These are phyloP conservation scores for Hypsizygus marmoreus DNA, from an alignment of 768 basidiomycete genomes.

Conservation along the genomic window DNA sequence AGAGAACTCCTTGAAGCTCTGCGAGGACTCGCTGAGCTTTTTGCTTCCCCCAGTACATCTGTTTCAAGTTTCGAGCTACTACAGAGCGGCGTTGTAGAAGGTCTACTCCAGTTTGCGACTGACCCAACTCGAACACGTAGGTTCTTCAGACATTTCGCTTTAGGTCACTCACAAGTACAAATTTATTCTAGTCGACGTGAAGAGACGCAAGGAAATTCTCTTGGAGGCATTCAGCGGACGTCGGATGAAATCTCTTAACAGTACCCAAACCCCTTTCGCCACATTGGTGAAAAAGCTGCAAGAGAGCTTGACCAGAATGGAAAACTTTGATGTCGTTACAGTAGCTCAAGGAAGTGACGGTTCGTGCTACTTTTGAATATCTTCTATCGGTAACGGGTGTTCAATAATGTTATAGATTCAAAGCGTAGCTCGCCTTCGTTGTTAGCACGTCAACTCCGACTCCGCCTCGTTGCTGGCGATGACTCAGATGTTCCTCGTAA, in stretches of 20 bases:
- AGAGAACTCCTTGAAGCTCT: constrained; percentile 62
- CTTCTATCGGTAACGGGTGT: constrained; percentile 3
- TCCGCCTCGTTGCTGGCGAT: constrained; percentile 87
- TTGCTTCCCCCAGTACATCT: constrained; percentile 72
- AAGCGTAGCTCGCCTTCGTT: constrained; percentile 89
- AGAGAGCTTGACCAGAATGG: constrained; percentile 93
- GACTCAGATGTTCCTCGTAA: constrained; percentile 86
- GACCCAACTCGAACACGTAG: constrained; percentile 61
- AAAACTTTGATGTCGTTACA: constrained; percentile 92
- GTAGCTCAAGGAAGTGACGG: constrained; percentile 83
- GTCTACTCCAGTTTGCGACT: constrained; percentile 79
- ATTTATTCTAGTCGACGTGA: constrained; percentile 52
- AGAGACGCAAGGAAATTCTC: constrained; percentile 74
- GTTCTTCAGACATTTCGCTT: constrained; percentile 21
- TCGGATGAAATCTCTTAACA: constrained; percentile 42
- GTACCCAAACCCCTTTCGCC: constrained; percentile 61
- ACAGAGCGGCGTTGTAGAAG: constrained; percentile 91
- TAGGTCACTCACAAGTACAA: constrained; percentile 2
- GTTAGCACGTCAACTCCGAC: constrained; percentile 88
- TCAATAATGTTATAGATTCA: constrained; percentile 55
- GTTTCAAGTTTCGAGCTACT: constrained; percentile 96
- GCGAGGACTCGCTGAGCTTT: constrained; percentile 76
- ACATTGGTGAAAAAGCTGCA: constrained; percentile 94
- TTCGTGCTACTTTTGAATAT: constrained; percentile 38
- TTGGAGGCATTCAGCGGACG: constrained; percentile 74